A percentile compares a stretch with the other conserved stretches of the same genome.
Evolutionary conservation across 768 basidiomycete genomes (phyloP).

Genomic region (Lactarius pseudohatsudake): DNA sequence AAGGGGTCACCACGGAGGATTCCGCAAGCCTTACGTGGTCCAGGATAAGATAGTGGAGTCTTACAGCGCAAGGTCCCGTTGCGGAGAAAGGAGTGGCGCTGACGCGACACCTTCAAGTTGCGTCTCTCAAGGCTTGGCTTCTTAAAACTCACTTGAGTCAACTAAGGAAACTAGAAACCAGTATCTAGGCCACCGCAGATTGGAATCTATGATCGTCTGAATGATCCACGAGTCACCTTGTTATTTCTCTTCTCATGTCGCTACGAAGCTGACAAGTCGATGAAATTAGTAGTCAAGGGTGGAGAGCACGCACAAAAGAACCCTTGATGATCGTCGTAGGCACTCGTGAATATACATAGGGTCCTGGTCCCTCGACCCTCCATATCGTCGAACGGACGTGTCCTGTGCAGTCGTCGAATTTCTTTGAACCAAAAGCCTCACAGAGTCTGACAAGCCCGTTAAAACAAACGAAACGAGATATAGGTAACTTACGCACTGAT

Average conservation of each 20-base stretch:
- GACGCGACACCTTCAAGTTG: slow-evolving; percentile 64
- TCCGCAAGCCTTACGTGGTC: slow-evolving; percentile 98
- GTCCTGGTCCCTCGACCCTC: slow-evolving; percentile 91
- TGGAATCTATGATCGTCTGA: slow-evolving; percentile 92
- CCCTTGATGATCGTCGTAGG: slow-evolving; percentile 93
- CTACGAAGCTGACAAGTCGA: slow-evolving; percentile 65
- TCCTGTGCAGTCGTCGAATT: slow-evolving; percentile 72
- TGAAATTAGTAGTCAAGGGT: background rate
- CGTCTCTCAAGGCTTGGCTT: slow-evolving; percentile 96
- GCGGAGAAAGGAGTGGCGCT: background rate
- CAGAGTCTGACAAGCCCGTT: background rate
- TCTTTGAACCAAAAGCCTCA: slow-evolving; percentile 25
- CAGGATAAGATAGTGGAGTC: slow-evolving; percentile 90
- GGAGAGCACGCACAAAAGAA: slow-evolving; percentile 59
- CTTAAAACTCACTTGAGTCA: slow-evolving; percentile 93
- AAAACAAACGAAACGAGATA: background rate
- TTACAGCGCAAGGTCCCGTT: slow-evolving; percentile 39
- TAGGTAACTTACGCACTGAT: slow-evolving; percentile 19
- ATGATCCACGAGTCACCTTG: slow-evolving; percentile 97
- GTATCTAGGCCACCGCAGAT: slow-evolving; percentile 94
- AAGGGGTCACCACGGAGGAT: slow-evolving; percentile 98
- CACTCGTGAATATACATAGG: slow-evolving; percentile 83
- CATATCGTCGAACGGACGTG: slow-evolving; percentile 84
- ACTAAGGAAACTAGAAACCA: slow-evolving; percentile 92
- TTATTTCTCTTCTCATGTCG: slow-evolving; percentile 97